Base-by-base conservation (phyloP, 495 filamentous ascomycete genomes). In the Penicillium chermesinum region DNA sequence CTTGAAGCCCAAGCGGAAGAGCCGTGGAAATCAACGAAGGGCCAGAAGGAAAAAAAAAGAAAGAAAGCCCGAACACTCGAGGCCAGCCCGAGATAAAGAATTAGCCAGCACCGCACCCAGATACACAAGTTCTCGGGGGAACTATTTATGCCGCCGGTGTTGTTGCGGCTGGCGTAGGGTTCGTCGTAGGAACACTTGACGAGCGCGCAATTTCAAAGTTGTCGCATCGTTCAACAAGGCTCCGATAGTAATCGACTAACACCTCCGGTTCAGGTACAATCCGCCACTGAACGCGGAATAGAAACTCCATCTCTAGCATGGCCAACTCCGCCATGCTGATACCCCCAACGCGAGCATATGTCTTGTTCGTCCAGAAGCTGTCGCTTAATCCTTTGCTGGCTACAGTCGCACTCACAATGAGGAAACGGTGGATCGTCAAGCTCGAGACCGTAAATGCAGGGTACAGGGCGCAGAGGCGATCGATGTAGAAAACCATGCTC, bases 401-500 rank as follows among this genome's bases (percentile, higher is more conserved):
- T 15, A 98, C 94, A 0, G 93, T 96, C 7, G 91, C 93, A 20
- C 90, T 88, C 13, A 91, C 87, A 53, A 98, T 98, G 12, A 98
- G 78, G 63, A 97, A 97, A 8, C 93, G 89, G 70, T 98, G 93
- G 15, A 98, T 91, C 0, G 93, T 98, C 13, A 98, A 77, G 32
- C 86, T 93, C 55, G 85, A 93, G 40, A 98, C 91, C 30, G 89
- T 95, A 68, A 98, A 98, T 14, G 88, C 86, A 6, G 89, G 85
- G 61, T 95, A 97, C 20, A 93, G 69, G 3, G 87, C 82, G 66
- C 91, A 97, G 14, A 98, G 75, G n/a, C 87, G 84, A 65, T 98
- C 94, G 50, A 98, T 96, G 61, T 98, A 98, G 62, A 91, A 97
- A 44, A 98, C 93, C 91, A 98, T 98, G 51, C 89, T 90, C n/a